Percentiles rank a stretch among this genome's conserved stretches.
Evolutionary conservation across 148 eudicot genomes (phyloP).

Genomic region (Amaranthus hypochondriacus): DNA sequence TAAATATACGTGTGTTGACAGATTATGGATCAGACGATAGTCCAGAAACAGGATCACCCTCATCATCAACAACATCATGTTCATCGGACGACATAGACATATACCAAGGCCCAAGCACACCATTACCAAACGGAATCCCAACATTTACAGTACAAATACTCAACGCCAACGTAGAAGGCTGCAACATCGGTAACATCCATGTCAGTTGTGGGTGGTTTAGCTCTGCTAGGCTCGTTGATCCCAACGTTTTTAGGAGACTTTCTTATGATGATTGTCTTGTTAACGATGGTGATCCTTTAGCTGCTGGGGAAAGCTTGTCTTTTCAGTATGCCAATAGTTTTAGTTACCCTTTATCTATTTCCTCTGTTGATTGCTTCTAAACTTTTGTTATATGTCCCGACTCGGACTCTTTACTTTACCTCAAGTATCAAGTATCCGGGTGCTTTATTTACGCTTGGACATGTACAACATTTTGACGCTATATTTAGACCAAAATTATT

Average conservation of each 20-base stretch:
- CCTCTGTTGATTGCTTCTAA: constrained; percentile 41
- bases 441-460: too few species aligned
- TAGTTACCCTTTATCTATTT: constrained; percentile 48
- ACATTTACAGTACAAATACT: constrained; percentile 40
- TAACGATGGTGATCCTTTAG: constrained; percentile 45
- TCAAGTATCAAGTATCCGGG: too few species aligned
- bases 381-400: not conserved
- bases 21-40: constrained; percentile 8
- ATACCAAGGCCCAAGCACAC: constrained; percentile 39
- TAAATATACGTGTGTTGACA: not conserved
- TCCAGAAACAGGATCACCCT: not conserved
- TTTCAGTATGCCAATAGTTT: constrained; percentile 52
- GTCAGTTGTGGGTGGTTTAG: constrained; percentile 66
- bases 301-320: constrained; percentile 36
- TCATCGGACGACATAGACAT: constrained; percentile 41
- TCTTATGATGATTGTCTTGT: constrained; percentile 62
- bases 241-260: constrained; percentile 41
- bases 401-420: too few species aligned
- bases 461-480: too few species aligned
- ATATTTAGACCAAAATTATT: too few species aligned
- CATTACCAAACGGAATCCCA: constrained; percentile 52
- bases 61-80: constrained; percentile 15
- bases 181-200: constrained; percentile 46
- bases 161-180: constrained; percentile 35
- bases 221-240: constrained; percentile 51